Conservation (phyloP, 352 stramenopile genomes). For the Phytophthora melonis region DNA sequence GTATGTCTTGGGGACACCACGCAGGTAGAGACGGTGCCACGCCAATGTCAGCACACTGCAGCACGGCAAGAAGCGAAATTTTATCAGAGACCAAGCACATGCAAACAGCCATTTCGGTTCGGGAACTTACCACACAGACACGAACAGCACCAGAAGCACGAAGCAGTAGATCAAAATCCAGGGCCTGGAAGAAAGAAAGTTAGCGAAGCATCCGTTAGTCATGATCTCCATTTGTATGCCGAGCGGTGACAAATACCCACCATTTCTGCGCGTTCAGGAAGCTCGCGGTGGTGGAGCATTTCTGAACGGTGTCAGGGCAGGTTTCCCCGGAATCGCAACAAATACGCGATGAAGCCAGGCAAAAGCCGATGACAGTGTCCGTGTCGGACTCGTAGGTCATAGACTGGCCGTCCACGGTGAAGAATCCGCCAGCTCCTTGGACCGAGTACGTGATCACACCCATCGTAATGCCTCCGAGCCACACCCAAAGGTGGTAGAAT, state of each 20-base stretch:
- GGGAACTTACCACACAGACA: conserved; percentile 75
- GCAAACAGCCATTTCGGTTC: background rate
- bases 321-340: conserved; percentile 67
- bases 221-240: background rate
- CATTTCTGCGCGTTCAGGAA: conserved; percentile 87
- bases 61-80: background rate
- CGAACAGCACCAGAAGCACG: conserved; percentile 84
- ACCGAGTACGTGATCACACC: conserved; percentile 79
- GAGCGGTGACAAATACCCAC: conserved; percentile 28
- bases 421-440: conserved; percentile 79
- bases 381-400: conserved; percentile 81
- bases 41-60: conserved; percentile 79
- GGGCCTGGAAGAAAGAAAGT: conserved; percentile 46
- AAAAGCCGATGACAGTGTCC: conserved; percentile 82
- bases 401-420: conserved; percentile 84
- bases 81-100: conserved; percentile 1
- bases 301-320: conserved; percentile 46
- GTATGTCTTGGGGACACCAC: conserved; percentile 89
- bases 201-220: background rate
- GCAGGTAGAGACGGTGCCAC: conserved; percentile 86
- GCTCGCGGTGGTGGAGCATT: conserved; percentile 61
- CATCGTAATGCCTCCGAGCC: conserved; percentile 85
- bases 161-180: conserved; percentile 92
- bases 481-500: conserved; percentile 90
- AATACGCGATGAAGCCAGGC: conserved; percentile 82